These are phyloP conservation scores for Fraxinus anomala DNA, from an alignment of 257 asterid species.

Conservation along the genomic window DNA sequence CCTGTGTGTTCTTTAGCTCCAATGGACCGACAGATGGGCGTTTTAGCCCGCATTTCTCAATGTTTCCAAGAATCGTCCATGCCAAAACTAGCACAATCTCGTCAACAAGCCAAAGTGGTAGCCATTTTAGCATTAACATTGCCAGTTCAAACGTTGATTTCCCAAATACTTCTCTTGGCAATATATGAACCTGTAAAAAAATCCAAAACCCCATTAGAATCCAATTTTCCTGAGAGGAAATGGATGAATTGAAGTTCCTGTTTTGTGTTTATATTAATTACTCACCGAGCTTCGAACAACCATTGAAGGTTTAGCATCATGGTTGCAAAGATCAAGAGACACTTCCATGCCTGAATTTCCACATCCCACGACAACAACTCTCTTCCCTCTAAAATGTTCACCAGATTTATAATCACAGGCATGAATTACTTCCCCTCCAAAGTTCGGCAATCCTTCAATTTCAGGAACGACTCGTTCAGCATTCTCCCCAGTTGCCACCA, in stretches of 20 bases:
- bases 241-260: background rate
- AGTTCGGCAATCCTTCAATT: constrained; percentile 61
- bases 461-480: constrained; percentile 75
- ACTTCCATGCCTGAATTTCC: constrained; percentile 97
- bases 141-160: constrained; percentile 77
- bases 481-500: constrained; percentile 90
- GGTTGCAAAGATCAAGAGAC: constrained; percentile 94
- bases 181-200: constrained; percentile 66
- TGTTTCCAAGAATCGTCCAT: constrained; percentile 75
- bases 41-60: constrained; percentile 58
- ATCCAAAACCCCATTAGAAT: constrained; percentile 25
- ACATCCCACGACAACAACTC: constrained; percentile 83
- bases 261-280: background rate
- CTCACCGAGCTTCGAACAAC: constrained; percentile 85
- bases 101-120: constrained; percentile 86
- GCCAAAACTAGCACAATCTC: constrained; percentile 58
- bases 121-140: constrained; percentile 65
- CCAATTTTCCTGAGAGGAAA: background rate
- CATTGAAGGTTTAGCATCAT: constrained; percentile 74
- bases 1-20: constrained; percentile 62
- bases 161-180: constrained; percentile 79
- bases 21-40: constrained; percentile 71
- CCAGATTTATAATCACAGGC: constrained; percentile 82
- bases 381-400: constrained; percentile 61
- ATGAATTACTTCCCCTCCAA: constrained; percentile 72